phyloP scores from a whole-genome alignment of 805 yeast species.

The Maudiozyma serrabonitensis region DNA sequence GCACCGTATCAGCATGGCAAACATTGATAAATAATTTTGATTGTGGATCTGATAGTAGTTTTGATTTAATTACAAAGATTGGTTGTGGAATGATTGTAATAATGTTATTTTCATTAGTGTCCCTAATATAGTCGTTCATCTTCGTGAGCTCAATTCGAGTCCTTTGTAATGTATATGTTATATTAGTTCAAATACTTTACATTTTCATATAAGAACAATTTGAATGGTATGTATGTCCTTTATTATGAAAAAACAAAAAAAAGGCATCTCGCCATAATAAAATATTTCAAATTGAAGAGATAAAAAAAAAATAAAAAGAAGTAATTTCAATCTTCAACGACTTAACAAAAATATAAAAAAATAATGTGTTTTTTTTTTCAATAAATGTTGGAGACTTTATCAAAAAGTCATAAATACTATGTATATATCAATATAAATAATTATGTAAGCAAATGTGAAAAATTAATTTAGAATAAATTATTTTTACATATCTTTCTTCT shows the following conservation, averaged over 20 bases:
- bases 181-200: background rate
- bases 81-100: conserved; percentile 43
- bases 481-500: conserved; percentile 3
- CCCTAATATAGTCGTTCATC: conserved; percentile 14
- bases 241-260: too few relatives aligned
- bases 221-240: background rate
- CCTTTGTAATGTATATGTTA: background rate
- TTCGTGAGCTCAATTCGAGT: background rate
- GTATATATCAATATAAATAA: too few relatives aligned
- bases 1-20: conserved; percentile 57
- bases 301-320: too few relatives aligned
- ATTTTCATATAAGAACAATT: background rate
- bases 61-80: conserved; percentile 65
- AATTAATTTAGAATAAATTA: too few relatives aligned
- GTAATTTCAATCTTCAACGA: too few relatives aligned
- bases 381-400: background rate
- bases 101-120: conserved; percentile 8
- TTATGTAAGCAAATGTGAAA: too few relatives aligned
- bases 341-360: too few relatives aligned
- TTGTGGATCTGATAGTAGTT: conserved; percentile 32
- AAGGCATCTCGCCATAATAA: too few relatives aligned
- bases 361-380: background rate
- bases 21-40: conserved; percentile 68
- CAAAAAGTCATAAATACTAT: background rate
- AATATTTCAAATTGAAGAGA: too few relatives aligned